These are phyloP conservation scores for Malassezia sympodialis DNA, from an alignment of 1,284 basidiomycete genomes.

Conservation along the genomic window DNA sequence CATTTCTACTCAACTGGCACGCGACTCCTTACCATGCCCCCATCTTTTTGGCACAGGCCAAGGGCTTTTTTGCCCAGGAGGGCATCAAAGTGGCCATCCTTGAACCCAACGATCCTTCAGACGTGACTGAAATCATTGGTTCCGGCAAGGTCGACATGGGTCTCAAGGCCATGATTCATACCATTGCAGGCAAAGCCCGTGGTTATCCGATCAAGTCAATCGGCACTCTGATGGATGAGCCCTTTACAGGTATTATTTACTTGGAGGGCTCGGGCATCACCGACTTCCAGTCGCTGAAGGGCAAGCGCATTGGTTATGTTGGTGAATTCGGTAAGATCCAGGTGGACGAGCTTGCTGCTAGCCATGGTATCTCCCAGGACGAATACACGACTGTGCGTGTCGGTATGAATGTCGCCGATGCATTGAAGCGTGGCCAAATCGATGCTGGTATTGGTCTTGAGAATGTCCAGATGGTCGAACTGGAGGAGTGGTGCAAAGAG, in stretches of 20 bases:
- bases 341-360: conserved; percentile 23
- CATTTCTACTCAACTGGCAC: conserved; percentile 37
- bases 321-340: conserved; percentile 51
- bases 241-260: conserved; percentile 50
- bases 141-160: conserved; percentile 49
- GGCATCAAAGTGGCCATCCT: conserved; percentile 50
- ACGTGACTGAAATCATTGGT: conserved; percentile 47
- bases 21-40: conserved; percentile 49
- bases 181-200: conserved; percentile 48
- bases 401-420: conserved; percentile 49
- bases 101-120: conserved; percentile 44
- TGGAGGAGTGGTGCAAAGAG: conserved; percentile 49
- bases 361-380: conserved; percentile 38
- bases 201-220: conserved; percentile 48
- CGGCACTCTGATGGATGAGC: conserved; percentile 49
- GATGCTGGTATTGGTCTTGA: conserved; percentile 49
- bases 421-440: conserved; percentile 48
- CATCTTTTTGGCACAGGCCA: conserved; percentile 48
- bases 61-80: conserved; percentile 41
- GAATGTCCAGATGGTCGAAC: conserved; percentile 48
- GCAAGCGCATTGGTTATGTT: conserved; percentile 51
- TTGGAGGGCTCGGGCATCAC: conserved; percentile 48
- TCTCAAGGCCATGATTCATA: conserved; percentile 49
- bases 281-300: conserved; percentile 47
- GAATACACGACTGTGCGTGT: conserved; percentile 50